Evolutionary conservation across 2,329 filamentous ascomycete genomes (phyloP).

Genomic region (Arthrobotrys entomopaga): DNA sequence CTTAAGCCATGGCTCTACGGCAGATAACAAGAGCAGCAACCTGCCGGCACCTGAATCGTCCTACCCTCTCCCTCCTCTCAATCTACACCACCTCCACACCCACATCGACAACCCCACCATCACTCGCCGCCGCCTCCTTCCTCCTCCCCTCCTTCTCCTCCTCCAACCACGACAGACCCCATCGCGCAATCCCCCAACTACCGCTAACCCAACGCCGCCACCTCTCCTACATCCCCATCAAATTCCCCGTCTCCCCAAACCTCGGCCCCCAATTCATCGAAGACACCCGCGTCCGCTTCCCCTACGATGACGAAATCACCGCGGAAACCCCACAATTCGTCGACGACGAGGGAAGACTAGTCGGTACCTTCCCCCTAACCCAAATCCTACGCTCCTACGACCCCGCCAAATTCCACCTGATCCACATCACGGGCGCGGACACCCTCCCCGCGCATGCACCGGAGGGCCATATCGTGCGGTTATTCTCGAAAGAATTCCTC

Average conservation of each 20-base stretch:
- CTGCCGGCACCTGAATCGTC: constrained; percentile 46
- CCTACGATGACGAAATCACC: constrained; percentile 53
- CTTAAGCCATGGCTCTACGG: constrained; percentile 28
- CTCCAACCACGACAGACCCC: constrained; percentile 24
- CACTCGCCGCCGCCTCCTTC: constrained; percentile 32
- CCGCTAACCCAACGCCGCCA: constrained; percentile 19
- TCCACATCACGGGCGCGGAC: constrained; percentile 38
- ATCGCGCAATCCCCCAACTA: background rate
- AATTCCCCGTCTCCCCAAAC: constrained; percentile 41
- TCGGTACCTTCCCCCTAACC: constrained; percentile 21
- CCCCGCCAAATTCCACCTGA: constrained; percentile 36
- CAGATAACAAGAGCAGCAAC: constrained; percentile 47
- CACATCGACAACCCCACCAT: background rate
- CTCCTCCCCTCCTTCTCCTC: constrained; percentile 31
- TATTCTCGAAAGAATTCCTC: constrained; percentile 34
- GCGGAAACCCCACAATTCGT: constrained; percentile 23
- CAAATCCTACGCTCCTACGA: constrained; percentile 49
- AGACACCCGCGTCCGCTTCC: constrained; percentile 36
- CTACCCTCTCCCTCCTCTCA: constrained; percentile 50
- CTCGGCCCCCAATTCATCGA: constrained; percentile 49
- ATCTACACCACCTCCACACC: constrained; percentile 38
- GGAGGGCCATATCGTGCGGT: constrained; percentile 45
- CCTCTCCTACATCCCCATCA: constrained; percentile 2
- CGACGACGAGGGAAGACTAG: constrained; percentile 36
- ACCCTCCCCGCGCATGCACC: constrained; percentile 22